A percentile compares a stretch with the other conserved stretches of the same genome.
Evolutionary conservation across 176 grass and related monocot genomes (phyloP).

Genomic region (Avena sativa): DNA sequence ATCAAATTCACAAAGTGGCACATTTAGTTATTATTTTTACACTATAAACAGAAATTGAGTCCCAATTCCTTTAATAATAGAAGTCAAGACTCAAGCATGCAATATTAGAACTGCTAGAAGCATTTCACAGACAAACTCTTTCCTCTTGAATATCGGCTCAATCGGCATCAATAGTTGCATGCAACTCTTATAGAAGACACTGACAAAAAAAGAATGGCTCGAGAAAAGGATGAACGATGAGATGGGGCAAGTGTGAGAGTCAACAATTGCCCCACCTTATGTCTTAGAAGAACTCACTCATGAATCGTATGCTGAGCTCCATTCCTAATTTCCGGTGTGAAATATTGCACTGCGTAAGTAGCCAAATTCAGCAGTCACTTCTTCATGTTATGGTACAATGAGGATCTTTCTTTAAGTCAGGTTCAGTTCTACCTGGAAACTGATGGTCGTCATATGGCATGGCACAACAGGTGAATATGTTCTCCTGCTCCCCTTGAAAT

Average conservation of each 20-base stretch:
- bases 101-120: not conserved
- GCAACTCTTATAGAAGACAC: not conserved
- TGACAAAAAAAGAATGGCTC: not conserved
- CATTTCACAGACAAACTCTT: not conserved
- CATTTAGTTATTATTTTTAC: not conserved
- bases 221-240: not conserved
- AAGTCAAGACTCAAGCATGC: not conserved
- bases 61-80: not conserved
- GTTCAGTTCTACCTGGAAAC: conserved; percentile 19
- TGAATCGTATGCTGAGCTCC: not conserved
- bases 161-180: not conserved
- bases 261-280: not conserved
- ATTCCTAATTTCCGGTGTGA: conserved; percentile 2
- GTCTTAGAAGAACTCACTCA: not conserved
- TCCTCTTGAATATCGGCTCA: not conserved
- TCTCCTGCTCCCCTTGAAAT: conserved; percentile 20
- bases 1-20: not conserved
- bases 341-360: not conserved
- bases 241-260: not conserved
- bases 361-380: conserved; percentile 16
- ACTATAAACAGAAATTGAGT: not conserved
- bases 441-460: not conserved
- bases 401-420: conserved; percentile 21
- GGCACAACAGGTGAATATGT: conserved; percentile 28
- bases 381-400: not conserved